A percentile compares a stretch with the other conserved stretches of the same genome.
phyloP scores from a whole-genome alignment of 1,284 basidiomycete genomes.

The Acaromyces ingoldii region DNA sequence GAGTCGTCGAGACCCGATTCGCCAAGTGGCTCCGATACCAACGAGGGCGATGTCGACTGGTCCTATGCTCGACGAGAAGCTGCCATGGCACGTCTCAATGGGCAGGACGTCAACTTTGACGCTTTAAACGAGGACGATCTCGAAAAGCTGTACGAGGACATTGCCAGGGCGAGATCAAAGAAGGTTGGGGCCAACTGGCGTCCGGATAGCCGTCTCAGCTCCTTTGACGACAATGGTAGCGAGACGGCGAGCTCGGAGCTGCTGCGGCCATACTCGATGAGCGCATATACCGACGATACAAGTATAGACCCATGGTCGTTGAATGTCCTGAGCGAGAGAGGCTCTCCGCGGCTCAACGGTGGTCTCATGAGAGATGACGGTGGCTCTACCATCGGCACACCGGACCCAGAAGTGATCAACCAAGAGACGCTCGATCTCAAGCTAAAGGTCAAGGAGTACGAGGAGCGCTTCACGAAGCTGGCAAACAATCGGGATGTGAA shows the following conservation, averaged over 20 bases:
- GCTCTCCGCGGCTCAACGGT: conserved; percentile 16
- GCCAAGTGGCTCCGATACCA: conserved; percentile 28
- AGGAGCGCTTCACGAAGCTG: conserved; percentile 30
- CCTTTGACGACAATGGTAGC: conserved; percentile 37
- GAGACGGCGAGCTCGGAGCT: conserved; percentile 29
- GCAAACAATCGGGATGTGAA: conserved; percentile 8
- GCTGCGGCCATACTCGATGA: conserved; percentile 35
- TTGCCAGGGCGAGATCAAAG: conserved; percentile 34
- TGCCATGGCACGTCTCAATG: conserved; percentile 37
- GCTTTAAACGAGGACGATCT: conserved; percentile 43
- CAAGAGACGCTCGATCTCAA: conserved; percentile 17
- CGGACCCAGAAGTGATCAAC: conserved; percentile 3
- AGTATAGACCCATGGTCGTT: conserved; percentile 39
- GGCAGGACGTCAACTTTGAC: conserved; percentile 44
- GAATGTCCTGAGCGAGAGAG: conserved; percentile 23
- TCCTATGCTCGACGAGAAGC: conserved; percentile 43
- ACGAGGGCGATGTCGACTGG: conserved; percentile 33
- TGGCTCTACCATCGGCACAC: background rate
- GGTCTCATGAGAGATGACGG: conserved; percentile 14
- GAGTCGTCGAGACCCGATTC: conserved; percentile 34
- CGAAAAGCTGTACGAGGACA: conserved; percentile 46
- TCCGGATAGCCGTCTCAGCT: conserved; percentile 40
- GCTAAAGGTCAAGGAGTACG: conserved; percentile 42
- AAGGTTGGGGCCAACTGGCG: conserved; percentile 31
- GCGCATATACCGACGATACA: conserved; percentile 43